These are phyloP conservation scores for Colletotrichum sp. DNA, from an alignment of 2,329 filamentous ascomycete species.

Conservation along the genomic window DNA sequence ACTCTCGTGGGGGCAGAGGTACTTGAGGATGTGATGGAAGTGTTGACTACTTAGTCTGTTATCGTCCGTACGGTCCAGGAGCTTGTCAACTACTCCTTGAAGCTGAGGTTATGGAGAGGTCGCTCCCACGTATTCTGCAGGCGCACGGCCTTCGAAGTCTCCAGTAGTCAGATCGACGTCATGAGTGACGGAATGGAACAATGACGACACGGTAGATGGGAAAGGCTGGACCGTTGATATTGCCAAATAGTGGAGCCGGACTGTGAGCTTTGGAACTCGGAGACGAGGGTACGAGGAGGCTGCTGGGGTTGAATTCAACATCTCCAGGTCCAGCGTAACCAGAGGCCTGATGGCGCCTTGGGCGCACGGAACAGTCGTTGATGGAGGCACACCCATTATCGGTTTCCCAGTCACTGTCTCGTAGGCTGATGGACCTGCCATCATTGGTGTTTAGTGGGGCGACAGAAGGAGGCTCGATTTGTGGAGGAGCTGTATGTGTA, in stretches of 20 bases:
- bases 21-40: neutral
- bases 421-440: accelerated
- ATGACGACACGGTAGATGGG: neutral
- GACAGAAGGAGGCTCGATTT: accelerated
- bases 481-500: neutral
- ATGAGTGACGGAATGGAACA: neutral
- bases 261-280: neutral
- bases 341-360: accelerated
- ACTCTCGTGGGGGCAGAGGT: neutral
- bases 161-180: neutral
- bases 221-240: neutral
- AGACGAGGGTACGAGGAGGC: neutral
- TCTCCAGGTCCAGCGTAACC: accelerated
- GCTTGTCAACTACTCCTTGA: neutral
- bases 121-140: neutral
- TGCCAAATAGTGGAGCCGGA: neutral
- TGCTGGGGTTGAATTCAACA: neutral
- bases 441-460: neutral
- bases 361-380: neutral
- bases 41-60: neutral
- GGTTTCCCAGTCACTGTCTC: neutral
- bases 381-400: accelerated
- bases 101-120: neutral
- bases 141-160: neutral
- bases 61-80: accelerated